Conservation (phyloP, 2,329 filamentous ascomycete species). For the Verticillium albo-atrum region DNA sequence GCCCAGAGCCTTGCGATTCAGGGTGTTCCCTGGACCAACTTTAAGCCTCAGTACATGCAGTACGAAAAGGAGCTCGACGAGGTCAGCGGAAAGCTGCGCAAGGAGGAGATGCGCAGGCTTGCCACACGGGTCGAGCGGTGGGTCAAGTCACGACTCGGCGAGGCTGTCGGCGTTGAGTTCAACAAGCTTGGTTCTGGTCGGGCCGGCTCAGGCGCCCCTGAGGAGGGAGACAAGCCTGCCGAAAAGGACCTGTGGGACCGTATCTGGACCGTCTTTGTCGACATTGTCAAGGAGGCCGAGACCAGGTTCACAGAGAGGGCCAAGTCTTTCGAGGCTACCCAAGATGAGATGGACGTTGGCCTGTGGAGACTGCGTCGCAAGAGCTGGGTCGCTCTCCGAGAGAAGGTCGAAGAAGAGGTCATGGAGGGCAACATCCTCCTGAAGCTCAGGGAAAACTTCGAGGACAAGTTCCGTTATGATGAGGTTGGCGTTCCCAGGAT, state of each 20-base stretch:
- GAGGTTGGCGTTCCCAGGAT: slow-evolving; percentile 91
- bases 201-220: slow-evolving; percentile 75
- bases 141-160: slow-evolving; percentile 82
- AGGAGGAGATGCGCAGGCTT: slow-evolving; percentile 92
- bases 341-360: slow-evolving; percentile 87
- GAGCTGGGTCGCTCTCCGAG: slow-evolving; percentile 85
- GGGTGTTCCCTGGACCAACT: slow-evolving; percentile 83
- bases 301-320: slow-evolving; percentile 81
- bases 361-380: slow-evolving; percentile 90
- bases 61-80: slow-evolving; percentile 91
- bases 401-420: slow-evolving; percentile 93
- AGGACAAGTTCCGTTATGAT: slow-evolving; percentile 98
- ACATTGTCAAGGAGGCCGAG: slow-evolving; percentile 81
- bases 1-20: slow-evolving; percentile 71
- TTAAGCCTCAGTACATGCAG: slow-evolving; percentile 70
- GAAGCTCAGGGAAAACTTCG: slow-evolving; percentile 96
- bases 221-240: slow-evolving; percentile 67
- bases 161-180: slow-evolving; percentile 89
- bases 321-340: slow-evolving; percentile 87
- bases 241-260: slow-evolving; percentile 95
- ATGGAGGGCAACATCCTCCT: slow-evolving; percentile 95
- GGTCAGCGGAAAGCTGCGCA: slow-evolving; percentile 76
- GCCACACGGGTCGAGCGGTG: slow-evolving; percentile 89
- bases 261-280: slow-evolving; percentile 82
- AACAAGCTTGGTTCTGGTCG: slow-evolving; percentile 90